Conservation (phyloP, 305 asterid genomes). For the Solanum chacoense region DNA sequence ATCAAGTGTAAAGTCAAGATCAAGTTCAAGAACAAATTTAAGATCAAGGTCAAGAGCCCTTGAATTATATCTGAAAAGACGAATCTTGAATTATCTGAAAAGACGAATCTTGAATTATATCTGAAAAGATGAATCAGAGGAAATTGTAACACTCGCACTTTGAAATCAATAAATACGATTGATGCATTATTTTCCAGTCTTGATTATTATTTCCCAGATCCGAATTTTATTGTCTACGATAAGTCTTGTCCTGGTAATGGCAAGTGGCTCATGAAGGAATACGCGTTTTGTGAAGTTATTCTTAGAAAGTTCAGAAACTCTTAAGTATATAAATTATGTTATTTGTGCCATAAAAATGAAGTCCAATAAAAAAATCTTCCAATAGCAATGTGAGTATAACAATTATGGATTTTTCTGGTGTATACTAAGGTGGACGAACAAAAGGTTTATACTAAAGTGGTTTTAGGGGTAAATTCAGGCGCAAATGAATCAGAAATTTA, state of each 20-base stretch:
- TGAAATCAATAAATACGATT: neutral
- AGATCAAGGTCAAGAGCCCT: too few species aligned
- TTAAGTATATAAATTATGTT: neutral
- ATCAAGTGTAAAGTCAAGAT: too few species aligned
- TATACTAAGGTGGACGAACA: neutral
- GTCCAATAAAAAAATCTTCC: too few species aligned
- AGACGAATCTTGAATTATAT: neutral
- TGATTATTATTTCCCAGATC: too few species aligned
- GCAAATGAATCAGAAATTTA: neutral
- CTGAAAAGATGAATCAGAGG: neutral
- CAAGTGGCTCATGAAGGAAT: neutral
- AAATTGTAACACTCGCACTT: neutral
- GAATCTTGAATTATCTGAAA: too few species aligned
- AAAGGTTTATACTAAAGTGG: neutral
- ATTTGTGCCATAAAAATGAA: neutral
- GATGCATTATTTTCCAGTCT: neutral
- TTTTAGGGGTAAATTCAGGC: neutral
- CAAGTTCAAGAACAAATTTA: too few species aligned
- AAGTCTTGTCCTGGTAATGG: neutral
- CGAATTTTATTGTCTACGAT: too few species aligned
- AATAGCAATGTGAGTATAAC: neutral
- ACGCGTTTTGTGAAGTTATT: neutral
- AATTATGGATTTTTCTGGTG: neutral
- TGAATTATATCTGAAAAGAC: too few species aligned
- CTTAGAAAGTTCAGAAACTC: neutral